Base-by-base conservation (phyloP, 768 basidiomycete species). In the Collybiopsis luxurians region DNA sequence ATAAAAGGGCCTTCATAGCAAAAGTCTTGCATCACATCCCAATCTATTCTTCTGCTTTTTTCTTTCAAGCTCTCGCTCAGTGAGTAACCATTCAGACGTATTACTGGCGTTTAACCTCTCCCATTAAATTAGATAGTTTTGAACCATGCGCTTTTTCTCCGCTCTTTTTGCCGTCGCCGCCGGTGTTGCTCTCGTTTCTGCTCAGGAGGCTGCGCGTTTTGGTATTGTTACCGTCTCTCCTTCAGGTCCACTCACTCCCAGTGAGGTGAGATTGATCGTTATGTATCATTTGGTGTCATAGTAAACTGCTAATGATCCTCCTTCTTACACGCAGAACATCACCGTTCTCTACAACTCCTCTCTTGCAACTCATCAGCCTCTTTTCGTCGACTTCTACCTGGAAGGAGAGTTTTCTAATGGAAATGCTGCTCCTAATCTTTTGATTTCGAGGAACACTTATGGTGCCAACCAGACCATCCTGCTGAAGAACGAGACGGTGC, bases 321-420 rank as follows among this genome's bases (percentile, higher is more conserved):
- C 9, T 9, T 9, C 7, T 38, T 45, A 21, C n/a, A 12, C 46
- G 5, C 46, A 54, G 53, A 34, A 15, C n/a, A 54, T 54, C 19
- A 44, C 53, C 24, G 40, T 54, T 19, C 30, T 1, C 15, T 54
- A 54, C 40, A 54, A 54, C 42, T 43, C 53, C 17, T 43, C 40
- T 10, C 40, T 45, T 44, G 53, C 53, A 12, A 17, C 23, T n/a
- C 11, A 54, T 36, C 53, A 54, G 12, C 53, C 53, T 36, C 26
- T 43, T 21, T 54, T 43, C 53, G 42, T 54, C 42, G 53, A 54
- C 40, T 54, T 54, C 27, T 43, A 43, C 27, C 3, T 54, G 40
- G 27, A 54, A 15, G 53, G 53, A 30, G 31, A 19, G 28, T 44
- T 42, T 21, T 43, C 53, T 5, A 45, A 54, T 34, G 43, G 40